A percentile compares a stretch with the other conserved stretches of the same genome.
Evolutionary conservation across 257 asterid species (phyloP).

Genomic region (Scutellaria minor): DNA sequence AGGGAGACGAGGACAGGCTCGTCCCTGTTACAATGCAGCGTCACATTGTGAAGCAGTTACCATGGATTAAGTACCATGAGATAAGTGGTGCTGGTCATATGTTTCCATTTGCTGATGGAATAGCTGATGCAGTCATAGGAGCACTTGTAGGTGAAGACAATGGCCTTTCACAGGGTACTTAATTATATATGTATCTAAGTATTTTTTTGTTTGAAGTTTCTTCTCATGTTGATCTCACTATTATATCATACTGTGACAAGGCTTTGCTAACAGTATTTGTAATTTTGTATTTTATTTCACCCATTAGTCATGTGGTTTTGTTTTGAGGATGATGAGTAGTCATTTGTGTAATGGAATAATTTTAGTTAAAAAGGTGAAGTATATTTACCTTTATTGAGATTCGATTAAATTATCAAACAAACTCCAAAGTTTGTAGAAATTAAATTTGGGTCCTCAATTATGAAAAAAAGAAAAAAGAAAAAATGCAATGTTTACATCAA

Average conservation of each 20-base stretch:
- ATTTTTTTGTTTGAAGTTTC: neutral
- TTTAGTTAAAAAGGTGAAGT: no score
- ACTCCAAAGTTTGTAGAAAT: no score
- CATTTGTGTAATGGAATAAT: neutral
- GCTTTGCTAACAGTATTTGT: neutral
- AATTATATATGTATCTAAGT: neutral
- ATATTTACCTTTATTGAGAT: no score
- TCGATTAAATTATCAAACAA: no score
- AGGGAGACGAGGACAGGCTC: slow-evolving; percentile 72
- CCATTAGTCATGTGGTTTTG: neutral
- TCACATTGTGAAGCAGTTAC: slow-evolving; percentile 50
- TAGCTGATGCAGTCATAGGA: slow-evolving; percentile 48
- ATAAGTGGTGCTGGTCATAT: slow-evolving; percentile 71
- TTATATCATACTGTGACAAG: neutral
- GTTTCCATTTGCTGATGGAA: slow-evolving; percentile 57
- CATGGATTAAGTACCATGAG: slow-evolving; percentile 81
- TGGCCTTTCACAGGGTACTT: neutral
- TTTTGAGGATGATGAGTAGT: neutral
- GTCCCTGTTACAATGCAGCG: slow-evolving; percentile 65
- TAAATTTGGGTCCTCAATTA: no score
- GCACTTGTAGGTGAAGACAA: slow-evolving; percentile 47
- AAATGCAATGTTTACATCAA: no score
- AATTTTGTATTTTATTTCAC: neutral
- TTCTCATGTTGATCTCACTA: neutral
- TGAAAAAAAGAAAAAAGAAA: no score